Evolutionary conservation across 805 yeast species (phyloP), one percentile per base, ranked within the genome.

Genomic region (Zygotorulaspora chibaensis): DNA sequence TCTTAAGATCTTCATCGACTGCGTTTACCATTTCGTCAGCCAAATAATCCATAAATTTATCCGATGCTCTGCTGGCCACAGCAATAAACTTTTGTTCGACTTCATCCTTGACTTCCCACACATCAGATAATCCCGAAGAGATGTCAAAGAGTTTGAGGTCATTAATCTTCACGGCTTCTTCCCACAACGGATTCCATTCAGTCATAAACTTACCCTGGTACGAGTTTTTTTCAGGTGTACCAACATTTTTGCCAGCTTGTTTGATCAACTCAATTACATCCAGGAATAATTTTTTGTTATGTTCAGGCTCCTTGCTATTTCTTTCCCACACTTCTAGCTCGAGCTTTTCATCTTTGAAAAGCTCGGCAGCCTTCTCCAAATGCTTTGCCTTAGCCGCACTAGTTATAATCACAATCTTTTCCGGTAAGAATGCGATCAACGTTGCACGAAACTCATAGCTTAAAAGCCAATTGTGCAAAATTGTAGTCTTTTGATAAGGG

Each of bases 401-500:
- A 0, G 97, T 90, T 47, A 90, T 73, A 44, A 91, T 70, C 3
- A 80, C 65, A 31, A 80, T 70, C 53, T 79, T 80, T 31, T 76
- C 77, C 44, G 75, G 73, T 2, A 85, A 76, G 47, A 90, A 68
- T 41, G 75, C 79, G 43, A 91, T 67, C 26, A 81, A 81, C 1
- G 97, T 89, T 41, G 93, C 93, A n/a, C 96, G 95, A 61, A 91
- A 91, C 63, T 93, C 98, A 63, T 90, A 91, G 3, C 97, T 96
- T 40, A 91, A 69, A 43, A 91, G 70, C 98, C 98, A 91, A 42
- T 81, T 84, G 63, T 90, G 97, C 38, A 90, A 67, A 37, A 85
- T 83, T 1, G 95, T 82, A 10, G 95, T 83, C 67, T 87, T 87
- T 62, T 85, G 88, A 66, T 87, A 89, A 39, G 96, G 95, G 63